Conservation (phyloP, 2,329 filamentous ascomycete genomes). For the Aspergillus sp. region DNA sequence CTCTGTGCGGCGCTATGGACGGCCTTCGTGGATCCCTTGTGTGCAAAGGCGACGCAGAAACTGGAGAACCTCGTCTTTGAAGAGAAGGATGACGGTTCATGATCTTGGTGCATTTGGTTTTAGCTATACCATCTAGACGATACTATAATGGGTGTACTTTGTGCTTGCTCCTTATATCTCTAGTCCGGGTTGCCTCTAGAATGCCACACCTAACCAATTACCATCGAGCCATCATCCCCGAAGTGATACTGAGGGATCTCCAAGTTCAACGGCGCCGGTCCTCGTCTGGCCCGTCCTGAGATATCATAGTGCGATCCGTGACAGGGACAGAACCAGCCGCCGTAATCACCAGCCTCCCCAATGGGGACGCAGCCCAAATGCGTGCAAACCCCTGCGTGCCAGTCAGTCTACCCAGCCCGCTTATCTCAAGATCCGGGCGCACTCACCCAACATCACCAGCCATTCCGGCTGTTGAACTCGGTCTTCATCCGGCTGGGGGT, state of each 20-base stretch:
- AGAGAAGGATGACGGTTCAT: too few relatives aligned
- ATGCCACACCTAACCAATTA: conserved; percentile 70
- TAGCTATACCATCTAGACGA: too few relatives aligned
- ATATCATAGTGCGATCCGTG: conserved; percentile 99
- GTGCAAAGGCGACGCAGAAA: too few relatives aligned
- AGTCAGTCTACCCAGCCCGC: conserved; percentile 1
- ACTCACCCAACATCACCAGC: conserved; percentile 91
- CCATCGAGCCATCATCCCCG: conserved; percentile 74
- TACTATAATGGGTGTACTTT: too few relatives aligned
- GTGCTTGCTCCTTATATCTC: too few relatives aligned
- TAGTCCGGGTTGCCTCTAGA: too few relatives aligned
- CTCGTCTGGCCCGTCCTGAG: conserved; percentile 94
- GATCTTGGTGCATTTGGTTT: too few relatives aligned
- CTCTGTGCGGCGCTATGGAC: too few relatives aligned
- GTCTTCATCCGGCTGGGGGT: conserved; percentile 83
- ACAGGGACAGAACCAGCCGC: conserved; percentile 99
- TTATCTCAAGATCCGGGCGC: neutral
- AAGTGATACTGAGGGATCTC: conserved; percentile 92
- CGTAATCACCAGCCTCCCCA: conserved; percentile 94
- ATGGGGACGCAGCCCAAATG: conserved; percentile 99
- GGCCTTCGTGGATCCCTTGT: too few relatives aligned
- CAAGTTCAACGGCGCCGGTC: conserved; percentile 92
- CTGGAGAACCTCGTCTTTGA: too few relatives aligned
- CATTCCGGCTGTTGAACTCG: conserved; percentile 98
- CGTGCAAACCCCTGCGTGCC: conserved; percentile 76